phyloP scores from a whole-genome alignment of 2,329 filamentous ascomycete species.

The Escovopsis sp. region DNA sequence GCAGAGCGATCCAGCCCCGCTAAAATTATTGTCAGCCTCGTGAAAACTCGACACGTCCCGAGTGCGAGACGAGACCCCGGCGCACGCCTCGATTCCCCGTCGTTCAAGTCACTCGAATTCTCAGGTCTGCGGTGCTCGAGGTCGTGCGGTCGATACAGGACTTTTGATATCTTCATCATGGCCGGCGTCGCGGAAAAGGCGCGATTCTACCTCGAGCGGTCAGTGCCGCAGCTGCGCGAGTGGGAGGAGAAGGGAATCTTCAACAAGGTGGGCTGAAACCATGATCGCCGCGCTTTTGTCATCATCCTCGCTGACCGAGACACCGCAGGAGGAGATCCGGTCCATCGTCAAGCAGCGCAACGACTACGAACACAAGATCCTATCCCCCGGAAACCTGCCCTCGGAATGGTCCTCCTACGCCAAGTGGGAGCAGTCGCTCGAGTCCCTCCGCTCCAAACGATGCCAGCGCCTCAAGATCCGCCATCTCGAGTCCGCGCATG shows the following conservation, averaged over 20 bases:
- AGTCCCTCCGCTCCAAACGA: conserved; percentile 67
- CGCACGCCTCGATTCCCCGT: background rate
- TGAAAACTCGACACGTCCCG: conserved; percentile 9
- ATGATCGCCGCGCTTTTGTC: background rate
- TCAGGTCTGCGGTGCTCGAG: no score
- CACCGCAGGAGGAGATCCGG: conserved; percentile 64
- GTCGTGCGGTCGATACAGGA: no score
- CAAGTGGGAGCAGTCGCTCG: conserved; percentile 53
- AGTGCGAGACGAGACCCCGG: background rate
- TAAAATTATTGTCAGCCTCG: conserved; percentile 12
- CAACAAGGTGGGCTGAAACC: conserved; percentile 38
- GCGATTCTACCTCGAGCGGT: conserved; percentile 85
- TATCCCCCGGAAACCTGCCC: conserved; percentile 63
- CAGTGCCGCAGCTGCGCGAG: conserved; percentile 81
- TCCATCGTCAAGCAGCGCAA: conserved; percentile 82
- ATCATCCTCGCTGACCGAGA: background rate
- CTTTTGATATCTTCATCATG: conserved; percentile 35
- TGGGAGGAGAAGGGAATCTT: conserved; percentile 90
- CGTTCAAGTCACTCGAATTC: background rate
- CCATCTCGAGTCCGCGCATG: conserved; percentile 46
- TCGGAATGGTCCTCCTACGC: conserved; percentile 76
- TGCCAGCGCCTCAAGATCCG: conserved; percentile 69
- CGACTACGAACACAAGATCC: conserved; percentile 82
- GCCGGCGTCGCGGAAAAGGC: conserved; percentile 82
- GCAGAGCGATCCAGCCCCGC: conserved; percentile 5